Base-by-base conservation (phyloP, 768 basidiomycete genomes). In the Macrolepiota albuminosa region DNA sequence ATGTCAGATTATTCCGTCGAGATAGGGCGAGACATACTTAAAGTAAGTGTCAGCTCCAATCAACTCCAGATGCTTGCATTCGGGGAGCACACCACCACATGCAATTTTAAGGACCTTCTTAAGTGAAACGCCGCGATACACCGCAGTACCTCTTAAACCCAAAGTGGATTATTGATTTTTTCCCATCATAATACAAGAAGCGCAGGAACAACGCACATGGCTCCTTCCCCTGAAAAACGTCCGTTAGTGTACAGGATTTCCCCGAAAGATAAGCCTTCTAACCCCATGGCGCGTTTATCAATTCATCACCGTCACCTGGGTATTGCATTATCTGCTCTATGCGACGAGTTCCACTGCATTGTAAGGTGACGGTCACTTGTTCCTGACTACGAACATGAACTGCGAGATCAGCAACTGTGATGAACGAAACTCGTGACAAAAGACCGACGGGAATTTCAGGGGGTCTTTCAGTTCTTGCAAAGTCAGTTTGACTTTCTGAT, bases 31-130 rank as follows among this genome's bases (percentile, higher is more conserved):
- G 33, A 58, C 72, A 42, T 42, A 79, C 81, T 81, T 81, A 73
- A 82, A 82, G 66, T 83, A 83, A 1, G 82, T 83, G 61, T 84
- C 82, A 6, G 81, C 82, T 26, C 82, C 82, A 60, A 83, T 77
- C 67, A 83, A 80, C 66, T 84, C 82, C 63, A 83, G 71, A 64
- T 83, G 81, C 63, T 78, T 62, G 54, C 76, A 79, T 42, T 81
- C 78, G 13, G 79, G 77, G 21, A 71, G 66, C 43, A 82, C 69
- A 18, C 81, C 83, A 3, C 81, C 81, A 61, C 80, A 83, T 0
- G 81, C 82, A 37, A 72, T 65, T 66, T 83, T 83, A 48, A 83
- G 73, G 2, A 83, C 77, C 58, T 81, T 81, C 72, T 83, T 82
- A 29, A 83, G 70, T 5, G 81, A 72, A 3, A 83, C 82, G 3